phyloP scores from a whole-genome alignment of 768 basidiomycete genomes.

The Sporobolomyces pararoseus region DNA sequence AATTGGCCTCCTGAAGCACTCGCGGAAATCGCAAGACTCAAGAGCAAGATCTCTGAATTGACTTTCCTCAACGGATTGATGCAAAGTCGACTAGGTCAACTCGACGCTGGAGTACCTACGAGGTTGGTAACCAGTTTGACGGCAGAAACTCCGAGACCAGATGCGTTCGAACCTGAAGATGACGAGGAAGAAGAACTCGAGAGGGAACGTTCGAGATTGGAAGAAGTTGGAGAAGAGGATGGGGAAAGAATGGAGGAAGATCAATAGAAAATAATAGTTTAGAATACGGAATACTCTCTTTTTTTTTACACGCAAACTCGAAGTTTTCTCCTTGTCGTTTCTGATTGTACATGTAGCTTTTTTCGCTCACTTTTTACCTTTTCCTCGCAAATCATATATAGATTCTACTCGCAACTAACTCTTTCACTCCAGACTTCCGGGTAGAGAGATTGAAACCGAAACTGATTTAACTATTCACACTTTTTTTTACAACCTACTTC shows the following conservation, averaged over 20 bases:
- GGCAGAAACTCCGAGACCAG: conserved; percentile 38
- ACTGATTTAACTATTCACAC: no score
- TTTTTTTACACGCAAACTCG: no score
- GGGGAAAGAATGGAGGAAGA: conserved; percentile 13
- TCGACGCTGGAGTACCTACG: conserved; percentile 36
- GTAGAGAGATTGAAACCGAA: no score
- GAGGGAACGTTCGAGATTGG: not conserved
- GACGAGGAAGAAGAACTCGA: conserved; percentile 33
- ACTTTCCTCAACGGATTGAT: conserved; percentile 44
- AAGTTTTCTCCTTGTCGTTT: not conserved
- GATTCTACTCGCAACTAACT: no score
- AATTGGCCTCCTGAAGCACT: conserved; percentile 30
- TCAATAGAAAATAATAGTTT: no score
- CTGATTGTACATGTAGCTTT: no score
- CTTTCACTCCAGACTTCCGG: no score
- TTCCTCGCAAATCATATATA: no score
- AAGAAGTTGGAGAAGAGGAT: not conserved
- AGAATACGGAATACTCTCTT: no score
- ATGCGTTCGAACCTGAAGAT: conserved; percentile 26
- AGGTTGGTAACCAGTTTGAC: conserved; percentile 28
- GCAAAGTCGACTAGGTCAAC: conserved; percentile 37
- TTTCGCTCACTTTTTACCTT: no score
- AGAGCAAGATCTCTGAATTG: conserved; percentile 40
- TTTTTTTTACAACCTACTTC: not conserved
- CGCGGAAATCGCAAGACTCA: conserved; percentile 34